Evolutionary conservation across 1,139 yeast species (phyloP), one percentile per base, ranked within the genome.

Genomic region (Wickerhamomyces sp.): DNA sequence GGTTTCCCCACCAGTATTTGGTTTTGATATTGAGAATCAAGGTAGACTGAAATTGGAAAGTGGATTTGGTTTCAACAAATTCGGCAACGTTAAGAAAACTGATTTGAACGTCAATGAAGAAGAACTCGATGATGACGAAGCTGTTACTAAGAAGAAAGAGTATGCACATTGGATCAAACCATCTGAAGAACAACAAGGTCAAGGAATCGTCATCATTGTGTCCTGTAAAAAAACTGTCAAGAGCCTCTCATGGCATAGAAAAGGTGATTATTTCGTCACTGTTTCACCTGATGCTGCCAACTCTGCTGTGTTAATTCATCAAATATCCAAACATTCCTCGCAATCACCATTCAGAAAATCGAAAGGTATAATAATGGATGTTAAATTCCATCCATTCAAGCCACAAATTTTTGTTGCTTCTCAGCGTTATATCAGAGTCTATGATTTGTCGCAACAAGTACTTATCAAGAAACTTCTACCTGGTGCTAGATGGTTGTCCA

Each of bases 311-410:
- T 70, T 93, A 40, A 87, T 91, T 46, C 99, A 91, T 62, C 97
- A 91, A 65, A 65, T 91, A 33, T 86, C 96, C 6, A 88, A 88
- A 62, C 98, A 91, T 66, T 72, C 83, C 43, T 83, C 97, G n/a
- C 99, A 91, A 65, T 85, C 96, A 14, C 99, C 99, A 44, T 91
- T 91, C 74, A 75, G 79, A 51, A 87, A 87, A 61, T 77, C 95
- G 25, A 86, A 86, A 67, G 99, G 99, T 45, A 81, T 89, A 44
- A 81, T 89, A 30, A 88, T 88, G 80, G 95, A 87, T 58, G 96
- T 96, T 45, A 84, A 83, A 61, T 91, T 91, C 76, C 99, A 91
- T 62, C 98, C 99, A 18, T 81, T 86, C 65, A 81, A 86, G 55
- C 98, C 99, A 15, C 94, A 87, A 57, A 70, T 91, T 45, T 85